Percentiles rank a stretch among this genome's conserved stretches.
Evolutionary conservation across 2,329 filamentous ascomycete genomes (phyloP).

Genomic region (Ceratocystis harringtonii): DNA sequence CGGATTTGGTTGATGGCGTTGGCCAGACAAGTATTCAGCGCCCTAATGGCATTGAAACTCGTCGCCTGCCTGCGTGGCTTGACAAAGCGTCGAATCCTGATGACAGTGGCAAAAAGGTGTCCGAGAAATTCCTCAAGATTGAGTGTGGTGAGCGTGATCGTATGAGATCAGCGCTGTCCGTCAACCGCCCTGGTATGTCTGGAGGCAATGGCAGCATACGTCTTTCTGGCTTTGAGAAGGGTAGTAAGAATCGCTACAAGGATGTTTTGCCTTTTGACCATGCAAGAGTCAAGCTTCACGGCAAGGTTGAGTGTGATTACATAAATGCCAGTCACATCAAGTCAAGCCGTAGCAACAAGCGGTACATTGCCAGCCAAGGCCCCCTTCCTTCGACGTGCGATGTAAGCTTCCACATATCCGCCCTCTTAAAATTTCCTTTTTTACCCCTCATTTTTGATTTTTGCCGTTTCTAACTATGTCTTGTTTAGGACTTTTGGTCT

Average conservation of each 20-base stretch:
- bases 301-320: constrained; percentile 66
- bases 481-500: constrained; percentile 79
- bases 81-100: constrained; percentile 46
- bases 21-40: constrained; percentile 55
- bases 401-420: constrained; percentile 34
- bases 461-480: not conserved
- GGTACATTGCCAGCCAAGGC: constrained; percentile 90
- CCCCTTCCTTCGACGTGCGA: constrained; percentile 85
- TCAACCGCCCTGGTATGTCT: constrained; percentile 27
- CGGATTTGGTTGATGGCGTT: constrained; percentile 85
- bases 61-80: constrained; percentile 62
- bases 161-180: constrained; percentile 66
- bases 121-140: constrained; percentile 69
- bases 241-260: constrained; percentile 91
- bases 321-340: constrained; percentile 86
- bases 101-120: constrained; percentile 66
- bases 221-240: constrained; percentile 86
- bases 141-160: constrained; percentile 75
- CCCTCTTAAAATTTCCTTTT: not conserved
- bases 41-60: constrained; percentile 31
- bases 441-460: not conserved
- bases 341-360: constrained; percentile 67
- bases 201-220: constrained; percentile 35
- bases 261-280: constrained; percentile 96
- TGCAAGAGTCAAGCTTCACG: constrained; percentile 64